Evolutionary conservation across 495 filamentous ascomycete genomes (phyloP), one percentile per base, ranked within the genome.

Genomic region (Tetracladium setigerum): DNA sequence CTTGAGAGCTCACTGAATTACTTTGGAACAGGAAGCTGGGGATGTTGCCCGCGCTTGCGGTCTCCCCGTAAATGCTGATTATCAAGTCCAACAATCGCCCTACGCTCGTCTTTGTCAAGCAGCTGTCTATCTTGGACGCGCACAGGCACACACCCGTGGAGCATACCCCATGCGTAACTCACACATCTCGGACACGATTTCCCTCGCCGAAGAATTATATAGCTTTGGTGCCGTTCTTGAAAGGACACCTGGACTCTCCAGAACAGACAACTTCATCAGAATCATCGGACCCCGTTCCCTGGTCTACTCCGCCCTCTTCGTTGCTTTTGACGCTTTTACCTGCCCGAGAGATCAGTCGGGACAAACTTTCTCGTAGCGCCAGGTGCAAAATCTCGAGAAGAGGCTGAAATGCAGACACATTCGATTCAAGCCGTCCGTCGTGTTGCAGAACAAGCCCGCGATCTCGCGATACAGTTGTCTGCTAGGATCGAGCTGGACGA

Each of bases 61-160:
- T 27, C 22, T 27, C 22, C 3, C 22, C 3, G 7, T 27, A 7
- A 27, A 27, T 27, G 22, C 22, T 7, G 22, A 27, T 27, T 7
- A 27, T 27, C 49, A 19, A 59, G 37, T 55, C 16, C 34, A 2
- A 37, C 34, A 14, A 17, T 17, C 34, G 38, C 45, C 56, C 1
- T 73, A 71, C 49, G 58, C 66, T 12, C 62, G 69, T 17, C 58
- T 72, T 12, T 67, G 63, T 44, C 70, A 73, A 51, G 66, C 67
- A 30, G 62, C 59, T 2, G 54, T 63, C 12, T 44, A 68, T 33
- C 55, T 71, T 10, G 67, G 69, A n/a, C 63, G 64, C 38, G 67
- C 69, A 15, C 39, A 72, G 1, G 18, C 12, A 22, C 57, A 63
- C 35, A 12, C 4, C n/a, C 4, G 3, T 18, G 39, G 4, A 41